These are phyloP conservation scores for Hypoxylon fuscum DNA, from an alignment of 495 filamentous ascomycete genomes.

Conservation along the genomic window DNA sequence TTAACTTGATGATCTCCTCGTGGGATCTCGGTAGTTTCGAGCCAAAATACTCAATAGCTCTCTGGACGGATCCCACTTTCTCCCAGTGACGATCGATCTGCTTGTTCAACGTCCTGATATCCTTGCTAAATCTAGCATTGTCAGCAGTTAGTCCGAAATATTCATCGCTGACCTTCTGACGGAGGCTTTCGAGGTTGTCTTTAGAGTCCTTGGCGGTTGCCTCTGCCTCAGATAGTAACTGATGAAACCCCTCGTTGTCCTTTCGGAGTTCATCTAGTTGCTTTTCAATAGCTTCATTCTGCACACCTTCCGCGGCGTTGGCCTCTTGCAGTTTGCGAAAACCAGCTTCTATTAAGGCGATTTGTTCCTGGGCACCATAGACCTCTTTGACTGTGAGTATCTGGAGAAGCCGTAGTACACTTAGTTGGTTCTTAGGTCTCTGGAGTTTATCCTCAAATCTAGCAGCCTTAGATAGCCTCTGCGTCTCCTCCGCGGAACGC, in stretches of 20 bases:
- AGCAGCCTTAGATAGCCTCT: constrained; percentile 19
- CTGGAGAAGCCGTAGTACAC: constrained; percentile 29
- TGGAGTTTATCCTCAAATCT: constrained; percentile 23
- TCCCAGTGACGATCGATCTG: constrained; percentile 19
- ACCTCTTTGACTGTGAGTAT: constrained; percentile 30
- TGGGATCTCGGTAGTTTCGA: constrained; percentile 10
- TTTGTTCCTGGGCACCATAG: constrained; percentile 13
- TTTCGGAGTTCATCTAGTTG: constrained; percentile 29
- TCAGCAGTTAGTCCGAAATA: constrained; percentile 30
- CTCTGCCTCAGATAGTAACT: constrained; percentile 23
- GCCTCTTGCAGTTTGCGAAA: constrained; percentile 28
- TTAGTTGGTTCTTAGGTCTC: constrained; percentile 24
- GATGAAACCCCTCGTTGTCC: constrained; percentile 25
- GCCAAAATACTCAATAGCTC: constrained; percentile 1
- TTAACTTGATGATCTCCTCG: constrained; percentile 21
- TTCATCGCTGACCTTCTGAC: constrained; percentile 30
- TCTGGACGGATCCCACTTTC: constrained; percentile 14
- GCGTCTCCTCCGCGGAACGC: constrained; percentile 19
- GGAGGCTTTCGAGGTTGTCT: constrained; percentile 22
- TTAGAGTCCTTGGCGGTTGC: constrained; percentile 11
- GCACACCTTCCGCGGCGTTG: not conserved
- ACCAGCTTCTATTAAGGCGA: constrained; percentile 19
- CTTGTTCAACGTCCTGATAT: constrained; percentile 28
- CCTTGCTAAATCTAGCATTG: constrained; percentile 30
- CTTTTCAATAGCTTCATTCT: constrained; percentile 26